Evolutionary conservation across 1,139 yeast genomes (phyloP).

Genomic region (Kazachstania sp.): DNA sequence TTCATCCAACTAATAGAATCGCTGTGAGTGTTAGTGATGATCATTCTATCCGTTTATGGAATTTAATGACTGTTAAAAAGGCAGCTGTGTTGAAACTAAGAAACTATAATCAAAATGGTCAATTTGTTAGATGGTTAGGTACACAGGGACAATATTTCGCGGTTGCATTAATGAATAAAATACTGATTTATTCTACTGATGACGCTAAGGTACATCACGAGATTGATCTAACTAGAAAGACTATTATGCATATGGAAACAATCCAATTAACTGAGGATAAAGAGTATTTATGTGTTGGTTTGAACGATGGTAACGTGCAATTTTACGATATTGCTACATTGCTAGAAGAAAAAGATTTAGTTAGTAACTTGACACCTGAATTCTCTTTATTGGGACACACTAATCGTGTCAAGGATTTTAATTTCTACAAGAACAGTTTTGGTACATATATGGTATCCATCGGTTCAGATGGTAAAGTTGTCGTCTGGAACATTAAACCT

Average conservation of each 20-base stretch:
- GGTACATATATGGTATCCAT: slow-evolving; percentile 60
- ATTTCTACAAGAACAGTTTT: slow-evolving; percentile 41
- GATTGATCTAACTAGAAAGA: slow-evolving; percentile 40
- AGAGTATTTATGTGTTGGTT: slow-evolving; percentile 60
- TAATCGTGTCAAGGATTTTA: slow-evolving; percentile 72
- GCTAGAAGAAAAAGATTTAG: slow-evolving; percentile 28
- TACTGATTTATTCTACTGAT: slow-evolving; percentile 58
- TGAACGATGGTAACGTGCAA: slow-evolving; percentile 62
- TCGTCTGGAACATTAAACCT: slow-evolving; percentile 69
- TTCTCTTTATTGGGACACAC: slow-evolving; percentile 72
- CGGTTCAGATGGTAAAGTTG: slow-evolving; percentile 88
- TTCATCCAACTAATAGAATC: slow-evolving; percentile 88
- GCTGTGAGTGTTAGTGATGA: slow-evolving; percentile 87
- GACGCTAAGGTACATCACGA: slow-evolving; percentile 51
- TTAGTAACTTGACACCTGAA: slow-evolving; percentile 33
- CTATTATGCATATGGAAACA: slow-evolving; percentile 63
- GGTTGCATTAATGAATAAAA: slow-evolving; percentile 61
- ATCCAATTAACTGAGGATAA: slow-evolving; percentile 30
- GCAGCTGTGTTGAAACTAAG: slow-evolving; percentile 76
- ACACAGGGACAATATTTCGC: slow-evolving; percentile 57
- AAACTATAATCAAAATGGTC: slow-evolving; percentile 62
- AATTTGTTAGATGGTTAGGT: slow-evolving; percentile 54
- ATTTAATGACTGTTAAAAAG: slow-evolving; percentile 93
- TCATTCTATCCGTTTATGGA: slow-evolving; percentile 81
- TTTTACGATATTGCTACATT: slow-evolving; percentile 42